These are phyloP conservation scores for Sergeia podlipaevii DNA, from an alignment of 208 protist genomes.

Conservation along the genomic window DNA sequence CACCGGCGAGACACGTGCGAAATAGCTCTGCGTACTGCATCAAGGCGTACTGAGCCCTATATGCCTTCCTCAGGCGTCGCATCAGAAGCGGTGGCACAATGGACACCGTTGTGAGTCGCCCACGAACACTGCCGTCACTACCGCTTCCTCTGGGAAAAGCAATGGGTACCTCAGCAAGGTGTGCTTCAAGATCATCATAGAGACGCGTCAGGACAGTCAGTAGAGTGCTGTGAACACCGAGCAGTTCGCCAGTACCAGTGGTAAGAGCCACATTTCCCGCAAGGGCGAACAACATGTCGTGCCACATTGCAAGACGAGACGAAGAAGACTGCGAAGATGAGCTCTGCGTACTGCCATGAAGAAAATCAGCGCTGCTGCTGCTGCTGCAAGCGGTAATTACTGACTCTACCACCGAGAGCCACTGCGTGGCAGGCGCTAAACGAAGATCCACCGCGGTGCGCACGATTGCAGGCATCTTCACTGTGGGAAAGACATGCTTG, in stretches of 20 bases:
- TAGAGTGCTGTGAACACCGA: conserved; percentile 14
- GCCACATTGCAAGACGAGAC: conserved; percentile 36
- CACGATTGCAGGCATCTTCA: too few species aligned
- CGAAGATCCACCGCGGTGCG: too few species aligned
- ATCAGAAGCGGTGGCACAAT: conserved; percentile 32
- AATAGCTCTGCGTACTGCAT: conserved; percentile 27
- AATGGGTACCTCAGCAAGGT: background rate
- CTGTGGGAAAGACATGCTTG: too few species aligned
- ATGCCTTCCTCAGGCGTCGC: conserved; percentile 23
- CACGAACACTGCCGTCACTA: background rate
- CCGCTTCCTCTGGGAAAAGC: background rate
- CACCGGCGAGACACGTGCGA: conserved; percentile 8
- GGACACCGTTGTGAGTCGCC: background rate
- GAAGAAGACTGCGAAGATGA: too few species aligned
- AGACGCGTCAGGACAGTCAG: conserved; percentile 18
- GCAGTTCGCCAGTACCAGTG: conserved; percentile 1
- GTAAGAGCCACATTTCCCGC: conserved; percentile 24
- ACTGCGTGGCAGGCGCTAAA: too few species aligned
- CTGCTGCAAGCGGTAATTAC: too few species aligned
- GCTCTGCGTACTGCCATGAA: too few species aligned
- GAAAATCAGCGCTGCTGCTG: too few species aligned
- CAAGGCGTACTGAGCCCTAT: conserved; percentile 22
- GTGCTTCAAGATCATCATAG: conserved; percentile 20
- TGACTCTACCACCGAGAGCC: too few species aligned
- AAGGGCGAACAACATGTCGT: conserved; percentile 45